A percentile compares a stretch with the other conserved stretches of the same genome.
Conservation (phyloP, 2,329 filamentous ascomycete species). For the Aureobasidium pullulans region DNA sequence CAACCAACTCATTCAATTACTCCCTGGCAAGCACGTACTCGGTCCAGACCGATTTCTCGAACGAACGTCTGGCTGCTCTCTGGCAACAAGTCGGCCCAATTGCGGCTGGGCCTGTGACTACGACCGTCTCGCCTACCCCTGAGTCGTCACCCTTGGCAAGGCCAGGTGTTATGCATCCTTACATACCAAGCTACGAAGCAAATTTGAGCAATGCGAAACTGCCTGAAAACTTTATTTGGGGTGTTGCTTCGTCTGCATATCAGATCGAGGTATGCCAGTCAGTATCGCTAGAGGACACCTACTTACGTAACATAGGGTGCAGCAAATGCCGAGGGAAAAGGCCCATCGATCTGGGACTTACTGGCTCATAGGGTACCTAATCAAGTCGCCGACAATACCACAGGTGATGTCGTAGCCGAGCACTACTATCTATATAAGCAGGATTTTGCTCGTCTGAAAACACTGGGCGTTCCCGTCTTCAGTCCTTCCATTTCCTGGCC, state of each 20-base stretch:
- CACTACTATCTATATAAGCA: slow-evolving; percentile 33
- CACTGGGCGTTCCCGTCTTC: slow-evolving; percentile 29
- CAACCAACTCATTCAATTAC: slow-evolving; percentile 33
- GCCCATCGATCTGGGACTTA: slow-evolving; percentile 26
- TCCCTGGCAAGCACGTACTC: slow-evolving; percentile 38
- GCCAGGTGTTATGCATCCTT: slow-evolving; percentile 24
- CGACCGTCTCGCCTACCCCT: slow-evolving; percentile 27
- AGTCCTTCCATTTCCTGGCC: slow-evolving; percentile 43
- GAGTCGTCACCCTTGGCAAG: slow-evolving; percentile 28
- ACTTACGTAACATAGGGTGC: slow-evolving; percentile 19
- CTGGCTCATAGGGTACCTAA: slow-evolving; percentile 23
- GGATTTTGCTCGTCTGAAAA: slow-evolving; percentile 31
- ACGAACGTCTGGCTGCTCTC: slow-evolving; percentile 30
- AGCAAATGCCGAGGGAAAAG: slow-evolving; percentile 24
- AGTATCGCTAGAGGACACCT: no score
- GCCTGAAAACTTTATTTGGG: slow-evolving; percentile 34
- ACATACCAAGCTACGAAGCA: slow-evolving; percentile 27
- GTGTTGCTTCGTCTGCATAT: slow-evolving; percentile 27
- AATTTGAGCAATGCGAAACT: slow-evolving; percentile 22
- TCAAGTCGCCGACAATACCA: slow-evolving; percentile 29
- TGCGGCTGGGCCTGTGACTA: slow-evolving; percentile 21
- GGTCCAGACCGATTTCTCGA: slow-evolving; percentile 39
- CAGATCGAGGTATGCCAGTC: slow-evolving; percentile 21
- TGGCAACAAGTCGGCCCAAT: slow-evolving; percentile 28
- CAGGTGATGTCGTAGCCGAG: slow-evolving; percentile 41